Evolutionary conservation across 176 grass and related monocot genomes (phyloP).

Genomic region (Juncus effusus): DNA sequence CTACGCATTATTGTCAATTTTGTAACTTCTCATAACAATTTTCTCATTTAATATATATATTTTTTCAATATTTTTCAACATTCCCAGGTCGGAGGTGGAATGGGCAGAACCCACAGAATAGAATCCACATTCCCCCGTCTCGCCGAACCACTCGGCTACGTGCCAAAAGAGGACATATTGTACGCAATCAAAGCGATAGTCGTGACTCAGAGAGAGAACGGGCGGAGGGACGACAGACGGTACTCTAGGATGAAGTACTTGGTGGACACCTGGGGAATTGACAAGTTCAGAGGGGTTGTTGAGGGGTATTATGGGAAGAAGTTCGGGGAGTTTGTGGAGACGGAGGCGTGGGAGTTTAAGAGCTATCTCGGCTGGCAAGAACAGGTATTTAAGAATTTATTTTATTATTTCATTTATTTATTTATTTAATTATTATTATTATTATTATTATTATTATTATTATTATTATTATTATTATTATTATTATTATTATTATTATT

Average conservation of each 20-base stretch:
- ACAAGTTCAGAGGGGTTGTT: slow-evolving; percentile 67
- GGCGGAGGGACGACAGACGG: slow-evolving; percentile 87
- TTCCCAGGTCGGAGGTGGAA: slow-evolving; percentile 88
- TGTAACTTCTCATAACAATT: no score
- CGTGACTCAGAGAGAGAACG: slow-evolving; percentile 94
- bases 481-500: no score
- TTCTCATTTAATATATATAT: no score
- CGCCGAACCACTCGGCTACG: slow-evolving; percentile 82
- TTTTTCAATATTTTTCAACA: slow-evolving; percentile 14
- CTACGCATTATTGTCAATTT: no score
- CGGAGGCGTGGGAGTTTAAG: slow-evolving; percentile 90
- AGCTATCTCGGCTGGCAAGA: slow-evolving; percentile 97
- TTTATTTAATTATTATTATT: no score
- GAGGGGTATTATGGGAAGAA: slow-evolving; percentile 99
- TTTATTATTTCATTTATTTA: slow-evolving; percentile 10
- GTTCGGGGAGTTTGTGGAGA: slow-evolving; percentile 55
- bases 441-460: no score
- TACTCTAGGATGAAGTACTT: slow-evolving; percentile 99
- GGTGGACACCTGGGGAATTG: slow-evolving; percentile 85
- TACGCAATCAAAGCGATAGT: slow-evolving; percentile 96
- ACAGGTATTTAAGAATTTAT: slow-evolving; percentile 46
- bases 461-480: no score
- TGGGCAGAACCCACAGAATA: slow-evolving; percentile 91
- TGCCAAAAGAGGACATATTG: slow-evolving; percentile 96
- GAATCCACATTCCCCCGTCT: slow-evolving; percentile 86